A percentile compares a stretch with the other conserved stretches of the same genome.
Conservation (phyloP, 192 early-diverging fungal species). For the Phycomyces nitens region DNA sequence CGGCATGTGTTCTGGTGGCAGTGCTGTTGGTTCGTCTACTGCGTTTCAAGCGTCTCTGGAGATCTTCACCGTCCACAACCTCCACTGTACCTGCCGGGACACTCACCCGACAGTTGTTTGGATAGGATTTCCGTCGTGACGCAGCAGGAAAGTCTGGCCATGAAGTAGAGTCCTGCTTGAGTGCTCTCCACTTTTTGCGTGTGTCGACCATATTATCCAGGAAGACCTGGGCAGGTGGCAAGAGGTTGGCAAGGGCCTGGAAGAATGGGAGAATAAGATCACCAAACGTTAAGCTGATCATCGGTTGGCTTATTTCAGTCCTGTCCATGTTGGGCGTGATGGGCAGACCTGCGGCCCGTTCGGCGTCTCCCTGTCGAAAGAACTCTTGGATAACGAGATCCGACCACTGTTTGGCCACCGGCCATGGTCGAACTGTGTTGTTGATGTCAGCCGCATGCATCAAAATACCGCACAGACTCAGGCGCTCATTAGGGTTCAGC, state of each 20-base stretch:
- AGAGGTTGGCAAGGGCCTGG: constrained; percentile 51
- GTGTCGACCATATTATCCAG: constrained; percentile 55
- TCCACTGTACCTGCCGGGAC: too few species aligned
- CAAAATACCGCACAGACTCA: constrained; percentile 55
- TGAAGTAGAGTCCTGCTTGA: constrained; percentile 20
- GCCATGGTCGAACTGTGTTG: constrained; percentile 77
- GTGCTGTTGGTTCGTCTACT: too few species aligned
- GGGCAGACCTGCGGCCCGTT: constrained; percentile 65
- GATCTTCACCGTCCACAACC: too few species aligned
- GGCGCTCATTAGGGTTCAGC: constrained; percentile 46
- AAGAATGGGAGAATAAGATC: constrained; percentile 83
- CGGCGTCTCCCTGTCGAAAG: constrained; percentile 77
- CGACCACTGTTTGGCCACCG: constrained; percentile 83
- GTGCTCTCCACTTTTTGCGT: constrained; percentile 45
- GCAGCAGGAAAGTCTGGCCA: background rate
- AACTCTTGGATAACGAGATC: constrained; percentile 81
- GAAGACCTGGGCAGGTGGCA: constrained; percentile 57
- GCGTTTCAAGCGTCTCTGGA: too few species aligned
- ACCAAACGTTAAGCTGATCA: constrained; percentile 74
- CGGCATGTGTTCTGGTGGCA: too few species aligned
- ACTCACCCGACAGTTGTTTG: too few species aligned
- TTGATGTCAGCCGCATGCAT: constrained; percentile 84
- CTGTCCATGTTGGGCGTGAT: constrained; percentile 87
- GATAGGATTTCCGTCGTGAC: background rate
- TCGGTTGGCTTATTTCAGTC: constrained; percentile 56